phyloP scores from a whole-genome alignment of 1,139 yeast species.

The Candida gigantensis region DNA sequence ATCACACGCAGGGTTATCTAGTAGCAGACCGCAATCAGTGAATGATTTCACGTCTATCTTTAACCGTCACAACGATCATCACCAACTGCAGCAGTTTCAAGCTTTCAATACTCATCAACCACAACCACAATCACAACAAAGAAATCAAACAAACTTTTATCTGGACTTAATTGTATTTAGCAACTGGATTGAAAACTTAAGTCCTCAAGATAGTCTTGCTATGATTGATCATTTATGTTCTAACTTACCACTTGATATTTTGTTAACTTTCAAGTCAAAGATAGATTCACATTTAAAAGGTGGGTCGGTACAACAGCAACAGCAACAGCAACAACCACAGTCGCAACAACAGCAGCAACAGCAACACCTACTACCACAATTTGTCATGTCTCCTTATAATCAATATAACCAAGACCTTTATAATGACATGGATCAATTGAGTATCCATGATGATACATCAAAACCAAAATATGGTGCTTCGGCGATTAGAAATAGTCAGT shows the following conservation, averaged over 20 bases:
- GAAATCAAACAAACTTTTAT: conserved; percentile 27
- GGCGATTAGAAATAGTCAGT: conserved; percentile 26
- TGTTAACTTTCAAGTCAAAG: conserved; percentile 45
- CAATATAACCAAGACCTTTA: conserved; percentile 22
- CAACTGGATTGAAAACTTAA: conserved; percentile 61
- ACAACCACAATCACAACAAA: conserved; percentile 1
- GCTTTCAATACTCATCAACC: conserved; percentile 9
- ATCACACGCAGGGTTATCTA: conserved; percentile 31
- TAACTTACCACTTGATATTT: conserved; percentile 50
- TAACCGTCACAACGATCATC: conserved; percentile 18
- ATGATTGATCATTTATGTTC: conserved; percentile 60
- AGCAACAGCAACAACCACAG: conserved; percentile 15
- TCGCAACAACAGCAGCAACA: conserved; percentile 5
- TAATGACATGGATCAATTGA: conserved; percentile 33
- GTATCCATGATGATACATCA: conserved; percentile 20
- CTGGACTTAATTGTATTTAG: conserved; percentile 53
- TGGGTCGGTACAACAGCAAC: conserved; percentile 12
- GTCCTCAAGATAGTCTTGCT: conserved; percentile 55
- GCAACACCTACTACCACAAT: conserved; percentile 9
- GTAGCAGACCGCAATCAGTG: conserved; percentile 47
- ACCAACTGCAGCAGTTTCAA: conserved; percentile 15
- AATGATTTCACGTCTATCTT: conserved; percentile 41
- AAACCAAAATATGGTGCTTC: conserved; percentile 22
- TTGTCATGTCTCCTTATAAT: conserved; percentile 10
- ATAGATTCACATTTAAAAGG: conserved; percentile 36